phyloP scores from a whole-genome alignment of 306 rosid genomes.

The Potentilla sterilis region DNA sequence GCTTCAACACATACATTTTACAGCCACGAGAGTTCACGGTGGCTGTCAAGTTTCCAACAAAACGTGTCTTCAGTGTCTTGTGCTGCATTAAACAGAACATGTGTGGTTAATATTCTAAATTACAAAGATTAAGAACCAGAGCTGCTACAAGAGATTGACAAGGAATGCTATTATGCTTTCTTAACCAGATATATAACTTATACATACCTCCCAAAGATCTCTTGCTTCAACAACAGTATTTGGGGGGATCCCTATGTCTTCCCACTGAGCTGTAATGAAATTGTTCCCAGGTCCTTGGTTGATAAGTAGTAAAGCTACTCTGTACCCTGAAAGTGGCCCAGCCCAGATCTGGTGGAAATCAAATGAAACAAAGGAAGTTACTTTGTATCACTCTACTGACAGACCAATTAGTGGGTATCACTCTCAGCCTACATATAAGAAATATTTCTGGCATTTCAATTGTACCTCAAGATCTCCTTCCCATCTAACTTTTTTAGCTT shows the following conservation, averaged over 20 bases:
- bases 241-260: conserved; percentile 76
- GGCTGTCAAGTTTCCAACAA: conserved; percentile 58
- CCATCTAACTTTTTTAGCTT: conserved; percentile 81
- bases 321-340: conserved; percentile 78
- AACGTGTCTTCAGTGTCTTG: conserved; percentile 51
- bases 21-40: conserved; percentile 59
- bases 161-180: background rate
- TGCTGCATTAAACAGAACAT: conserved; percentile 48
- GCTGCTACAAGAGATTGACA: background rate
- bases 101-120: background rate
- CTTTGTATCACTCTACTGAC: background rate
- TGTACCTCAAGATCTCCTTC: conserved; percentile 83
- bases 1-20: conserved; percentile 74
- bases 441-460: background rate
- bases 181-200: background rate
- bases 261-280: conserved; percentile 65
- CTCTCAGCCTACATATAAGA: background rate
- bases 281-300: conserved; percentile 49
- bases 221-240: conserved; percentile 61
- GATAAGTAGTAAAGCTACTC: conserved; percentile 63
- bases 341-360: conserved; percentile 71
- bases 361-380: background rate
- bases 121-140: background rate
- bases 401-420: background rate
- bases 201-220: conserved; percentile 84